Evolutionary conservation across 805 yeast genomes (phyloP), one percentile per base, ranked within the genome.

Genomic region (Kodamaea neixiangensis): DNA sequence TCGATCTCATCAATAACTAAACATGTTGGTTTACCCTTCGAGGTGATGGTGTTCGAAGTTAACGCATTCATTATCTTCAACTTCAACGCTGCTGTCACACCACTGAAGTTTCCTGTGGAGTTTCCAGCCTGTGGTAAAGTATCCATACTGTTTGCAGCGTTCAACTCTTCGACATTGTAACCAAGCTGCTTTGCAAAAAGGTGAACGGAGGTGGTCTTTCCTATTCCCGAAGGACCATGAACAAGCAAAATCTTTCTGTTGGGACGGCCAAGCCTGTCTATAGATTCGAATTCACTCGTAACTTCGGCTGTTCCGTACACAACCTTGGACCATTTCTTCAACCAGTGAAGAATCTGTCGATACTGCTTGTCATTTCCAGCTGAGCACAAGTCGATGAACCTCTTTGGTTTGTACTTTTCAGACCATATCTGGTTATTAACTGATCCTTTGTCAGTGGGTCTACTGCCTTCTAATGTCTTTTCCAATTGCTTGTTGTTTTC

Each of bases 181-280:
- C 96, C 96, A 37, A 88, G 79, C 56, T 89, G 96, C 43, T 76
- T 77, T 2, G 97, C 94, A 34, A 91, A 78, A 1, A 90, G 81
- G 61, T 92, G 97, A 0, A 93, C 89, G 1, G 91, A 85, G 0
- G 94, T 81, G 0, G 98, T 92, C 63, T 93, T 93, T 7, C 99
- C 99, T 14, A 87, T 77, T 1, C 99, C 99, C 0, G 97, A 91
- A 0, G 97, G 94, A 0, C 99, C 99, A 63, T 86, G 90, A 9
- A 94, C 78, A 38, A 94, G 70, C 17, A 94, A 63, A 0, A 94
- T 76, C 55, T 82, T 86, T 47, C 78, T 77, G 13, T 66, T 70
- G 5, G 76, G 77, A 11, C 77, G 53, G 5, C 75, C 76, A 44
- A 67, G 57, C 3, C 51, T 35, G 55, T 73, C 77, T 1, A 55